These are phyloP conservation scores for Trametes pubescens DNA, from an alignment of 1,284 basidiomycete species.

Conservation along the genomic window DNA sequence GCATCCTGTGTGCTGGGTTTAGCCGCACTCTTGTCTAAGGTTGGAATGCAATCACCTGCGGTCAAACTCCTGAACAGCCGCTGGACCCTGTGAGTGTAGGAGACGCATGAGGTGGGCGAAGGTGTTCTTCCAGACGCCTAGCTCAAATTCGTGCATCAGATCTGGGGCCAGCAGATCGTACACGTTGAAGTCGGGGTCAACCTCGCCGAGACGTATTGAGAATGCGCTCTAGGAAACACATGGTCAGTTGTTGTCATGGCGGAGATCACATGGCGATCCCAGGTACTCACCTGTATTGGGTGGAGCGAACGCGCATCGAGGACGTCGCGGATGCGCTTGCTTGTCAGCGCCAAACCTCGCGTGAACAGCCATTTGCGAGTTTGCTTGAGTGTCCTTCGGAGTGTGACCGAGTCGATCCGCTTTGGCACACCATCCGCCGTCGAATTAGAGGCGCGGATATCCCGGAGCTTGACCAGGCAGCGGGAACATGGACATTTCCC, in stretches of 20 bases:
- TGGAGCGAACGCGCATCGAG: neutral
- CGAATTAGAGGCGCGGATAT: neutral
- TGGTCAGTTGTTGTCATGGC: neutral
- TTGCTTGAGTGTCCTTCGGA: neutral
- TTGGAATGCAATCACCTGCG: neutral
- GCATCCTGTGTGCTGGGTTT: neutral
- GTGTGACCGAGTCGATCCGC: neutral
- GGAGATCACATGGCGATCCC: neutral
- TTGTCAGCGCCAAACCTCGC: too few relatives aligned
- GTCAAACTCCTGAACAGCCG: neutral
- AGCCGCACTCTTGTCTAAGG: neutral
- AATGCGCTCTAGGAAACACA: neutral
- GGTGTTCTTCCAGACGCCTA: slow-evolving; percentile 45
- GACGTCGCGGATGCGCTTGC: too few relatives aligned
- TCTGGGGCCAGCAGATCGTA: slow-evolving; percentile 44
- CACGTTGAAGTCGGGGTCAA: slow-evolving; percentile 31
- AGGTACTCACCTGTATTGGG: neutral
- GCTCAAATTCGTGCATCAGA: slow-evolving; percentile 47
- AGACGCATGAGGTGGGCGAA: slow-evolving; percentile 22
- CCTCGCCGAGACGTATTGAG: neutral
- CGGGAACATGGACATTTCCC: neutral
- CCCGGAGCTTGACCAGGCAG: neutral
- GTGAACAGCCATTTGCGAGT: too few relatives aligned
- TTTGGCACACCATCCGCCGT: neutral
- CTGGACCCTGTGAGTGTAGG: neutral